These are phyloP conservation scores for Hypoxylon sp. DNA, from an alignment of 2,329 filamentous ascomycete species.

Conservation along the genomic window DNA sequence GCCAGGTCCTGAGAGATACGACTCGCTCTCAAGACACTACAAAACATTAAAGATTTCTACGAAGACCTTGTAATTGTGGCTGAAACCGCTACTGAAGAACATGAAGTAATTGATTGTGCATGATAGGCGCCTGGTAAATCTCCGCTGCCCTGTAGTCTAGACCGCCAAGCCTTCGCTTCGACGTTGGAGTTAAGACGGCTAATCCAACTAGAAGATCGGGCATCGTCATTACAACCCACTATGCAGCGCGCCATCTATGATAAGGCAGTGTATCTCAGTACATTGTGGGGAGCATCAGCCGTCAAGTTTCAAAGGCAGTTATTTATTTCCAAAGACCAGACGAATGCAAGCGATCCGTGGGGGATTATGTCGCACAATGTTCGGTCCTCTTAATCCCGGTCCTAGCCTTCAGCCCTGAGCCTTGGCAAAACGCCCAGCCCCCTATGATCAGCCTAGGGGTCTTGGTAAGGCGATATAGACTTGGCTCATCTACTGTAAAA, in stretches of 20 bases:
- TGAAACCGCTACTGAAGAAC: background rate
- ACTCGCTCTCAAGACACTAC: background rate
- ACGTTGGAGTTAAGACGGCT: background rate
- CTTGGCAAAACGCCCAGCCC: slow-evolving; percentile 26
- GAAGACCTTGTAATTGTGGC: background rate
- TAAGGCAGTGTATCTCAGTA: background rate
- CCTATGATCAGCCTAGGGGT: slow-evolving; percentile 14
- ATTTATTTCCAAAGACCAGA: slow-evolving; percentile 7
- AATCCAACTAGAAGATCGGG: background rate
- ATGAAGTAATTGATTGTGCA: background rate
- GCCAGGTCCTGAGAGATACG: background rate
- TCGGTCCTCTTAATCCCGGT: background rate
- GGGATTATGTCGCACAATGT: slow-evolving; percentile 5
- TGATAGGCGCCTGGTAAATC: background rate
- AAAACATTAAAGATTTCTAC: background rate
- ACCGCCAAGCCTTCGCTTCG: slow-evolving; percentile 14
- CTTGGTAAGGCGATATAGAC: background rate
- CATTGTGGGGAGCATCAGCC: background rate
- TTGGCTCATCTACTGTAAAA: slow-evolving; percentile 3
- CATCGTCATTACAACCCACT: background rate
- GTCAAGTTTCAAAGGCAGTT: background rate
- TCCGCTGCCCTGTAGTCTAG: background rate
- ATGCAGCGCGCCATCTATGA: slow-evolving; percentile 1
- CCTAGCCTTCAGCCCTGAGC: slow-evolving; percentile 28
- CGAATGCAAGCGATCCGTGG: slow-evolving; percentile 9